Evolutionary conservation across 2,329 filamentous ascomycete genomes (phyloP).

Genomic region (Ceratocystis diversiconidia): DNA sequence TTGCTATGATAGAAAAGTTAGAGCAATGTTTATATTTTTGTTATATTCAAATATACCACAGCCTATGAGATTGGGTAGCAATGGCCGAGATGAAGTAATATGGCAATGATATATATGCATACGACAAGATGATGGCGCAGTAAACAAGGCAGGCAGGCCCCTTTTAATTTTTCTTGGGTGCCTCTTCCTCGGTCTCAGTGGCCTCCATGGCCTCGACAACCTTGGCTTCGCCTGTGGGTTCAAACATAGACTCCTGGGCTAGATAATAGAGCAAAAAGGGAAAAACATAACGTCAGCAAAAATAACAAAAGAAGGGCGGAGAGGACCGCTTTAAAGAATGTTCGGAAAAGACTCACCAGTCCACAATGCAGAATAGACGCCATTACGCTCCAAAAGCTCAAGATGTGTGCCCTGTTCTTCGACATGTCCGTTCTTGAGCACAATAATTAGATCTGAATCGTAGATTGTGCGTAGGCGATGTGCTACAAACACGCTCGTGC

Average conservation of each 20-base stretch:
- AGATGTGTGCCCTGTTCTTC: slow-evolving; percentile 80
- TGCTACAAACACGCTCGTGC: slow-evolving; percentile 90
- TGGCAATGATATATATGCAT: background rate
- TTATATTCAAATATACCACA: background rate
- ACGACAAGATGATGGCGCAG: background rate
- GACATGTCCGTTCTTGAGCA: slow-evolving; percentile 70
- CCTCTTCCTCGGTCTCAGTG: slow-evolving; percentile 2
- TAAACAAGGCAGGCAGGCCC: background rate
- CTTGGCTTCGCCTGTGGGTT: slow-evolving; percentile 1
- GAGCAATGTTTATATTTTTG: background rate
- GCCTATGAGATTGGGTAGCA: background rate
- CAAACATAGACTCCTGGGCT: slow-evolving; percentile 50
- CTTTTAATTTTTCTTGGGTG: slow-evolving; percentile 6
- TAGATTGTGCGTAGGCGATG: slow-evolving; percentile 87
- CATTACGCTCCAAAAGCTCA: slow-evolving; percentile 61
- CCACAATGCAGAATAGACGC: slow-evolving; percentile 83
- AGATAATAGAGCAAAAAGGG: slow-evolving; percentile 17
- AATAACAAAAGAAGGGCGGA: background rate
- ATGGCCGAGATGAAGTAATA: background rate
- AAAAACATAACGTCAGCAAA: background rate
- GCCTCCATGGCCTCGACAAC: background rate
- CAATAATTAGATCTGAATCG: slow-evolving; percentile 85
- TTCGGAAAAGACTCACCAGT: slow-evolving; percentile 45
- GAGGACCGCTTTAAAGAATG: background rate
- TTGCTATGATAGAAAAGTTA: background rate